These are phyloP conservation scores for Ascochyta clinopodiicola DNA, from an alignment of 2,329 filamentous ascomycete genomes.

Conservation along the genomic window DNA sequence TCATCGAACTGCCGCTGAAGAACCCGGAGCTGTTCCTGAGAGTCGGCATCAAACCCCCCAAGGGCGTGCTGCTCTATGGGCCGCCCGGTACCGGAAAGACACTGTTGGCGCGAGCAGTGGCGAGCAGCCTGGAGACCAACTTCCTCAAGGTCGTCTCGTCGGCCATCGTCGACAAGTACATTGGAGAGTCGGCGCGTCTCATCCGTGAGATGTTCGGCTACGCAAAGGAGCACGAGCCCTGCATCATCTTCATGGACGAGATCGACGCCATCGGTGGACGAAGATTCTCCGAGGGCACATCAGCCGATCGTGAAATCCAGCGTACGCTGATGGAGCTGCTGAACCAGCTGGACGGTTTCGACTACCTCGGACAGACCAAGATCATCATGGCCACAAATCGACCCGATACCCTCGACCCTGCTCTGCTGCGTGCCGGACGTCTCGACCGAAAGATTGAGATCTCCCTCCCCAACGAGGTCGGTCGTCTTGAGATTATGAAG, in stretches of 20 bases:
- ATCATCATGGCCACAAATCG: constrained; percentile 99
- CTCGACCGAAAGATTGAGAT: constrained; percentile 99
- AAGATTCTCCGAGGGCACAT: constrained; percentile 95
- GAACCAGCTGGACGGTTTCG: constrained; percentile 98
- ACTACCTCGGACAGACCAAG: constrained; percentile 99
- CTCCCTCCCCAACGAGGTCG: constrained; percentile 94
- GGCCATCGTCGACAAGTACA: constrained; percentile 99
- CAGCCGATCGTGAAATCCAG: constrained; percentile 97
- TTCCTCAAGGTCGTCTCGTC: constrained; percentile 99
- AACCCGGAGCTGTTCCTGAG: constrained; percentile 97
- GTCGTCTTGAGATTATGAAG: constrained; percentile 95
- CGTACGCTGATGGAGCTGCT: constrained; percentile 98
- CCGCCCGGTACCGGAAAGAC: constrained; percentile 98
- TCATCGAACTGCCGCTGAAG: constrained; percentile 97
- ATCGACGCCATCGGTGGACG: constrained; percentile 98
- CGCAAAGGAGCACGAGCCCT: constrained; percentile 98
- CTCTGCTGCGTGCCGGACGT: constrained; percentile 87
- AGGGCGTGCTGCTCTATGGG: constrained; percentile 94
- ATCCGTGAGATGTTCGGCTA: constrained; percentile 99
- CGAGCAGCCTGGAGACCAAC: constrained; percentile 95
- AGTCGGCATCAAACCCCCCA: constrained; percentile 98
- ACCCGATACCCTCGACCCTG: constrained; percentile 93
- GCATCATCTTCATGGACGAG: constrained; percentile 99
- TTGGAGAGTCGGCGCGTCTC: constrained; percentile 94
- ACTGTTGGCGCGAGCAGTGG: constrained; percentile 88